Conservation (phyloP, 1,284 basidiomycete genomes). For the Malassezia furfur region DNA sequence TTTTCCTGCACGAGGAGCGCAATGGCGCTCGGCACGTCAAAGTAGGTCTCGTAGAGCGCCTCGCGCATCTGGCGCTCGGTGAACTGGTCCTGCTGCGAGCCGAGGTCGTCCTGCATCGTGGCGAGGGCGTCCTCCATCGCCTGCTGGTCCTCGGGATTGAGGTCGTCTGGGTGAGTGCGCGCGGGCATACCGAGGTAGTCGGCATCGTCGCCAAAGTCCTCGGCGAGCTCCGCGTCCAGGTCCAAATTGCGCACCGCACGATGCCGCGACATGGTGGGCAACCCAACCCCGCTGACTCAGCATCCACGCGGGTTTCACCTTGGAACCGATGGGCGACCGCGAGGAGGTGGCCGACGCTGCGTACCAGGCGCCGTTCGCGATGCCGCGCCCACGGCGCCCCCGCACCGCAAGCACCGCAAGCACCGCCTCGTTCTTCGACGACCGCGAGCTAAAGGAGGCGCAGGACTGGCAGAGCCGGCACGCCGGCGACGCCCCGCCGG, state of each 20-base stretch:
- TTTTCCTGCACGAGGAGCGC: slow-evolving; percentile 55
- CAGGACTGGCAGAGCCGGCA: slow-evolving; percentile 25
- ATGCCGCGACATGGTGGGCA: slow-evolving; percentile 54
- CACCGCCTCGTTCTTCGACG: slow-evolving; percentile 42
- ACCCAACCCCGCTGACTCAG: background rate
- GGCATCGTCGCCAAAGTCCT: slow-evolving; percentile 55
- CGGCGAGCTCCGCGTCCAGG: slow-evolving; percentile 61
- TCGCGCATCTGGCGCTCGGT: slow-evolving; percentile 58
- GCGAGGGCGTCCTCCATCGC: slow-evolving; percentile 30
- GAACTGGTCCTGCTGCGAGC: slow-evolving; percentile 24
- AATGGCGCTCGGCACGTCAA: slow-evolving; percentile 70
- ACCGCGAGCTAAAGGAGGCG: slow-evolving; percentile 37
- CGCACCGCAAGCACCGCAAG: slow-evolving; percentile 6
- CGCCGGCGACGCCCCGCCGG: background rate
- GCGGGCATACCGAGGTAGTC: slow-evolving; percentile 23
- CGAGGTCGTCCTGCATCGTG: slow-evolving; percentile 29
- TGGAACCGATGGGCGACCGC: background rate
- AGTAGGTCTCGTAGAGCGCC: slow-evolving; percentile 77
- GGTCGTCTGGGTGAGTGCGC: slow-evolving; percentile 23
- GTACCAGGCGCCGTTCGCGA: slow-evolving; percentile 40
- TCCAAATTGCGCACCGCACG: slow-evolving; percentile 81
- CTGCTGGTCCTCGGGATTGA: slow-evolving; percentile 32
- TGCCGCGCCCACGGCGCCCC: slow-evolving; percentile 2
- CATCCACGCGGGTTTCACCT: background rate
- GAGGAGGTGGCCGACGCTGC: slow-evolving; percentile 31